Percentiles rank a stretch among this genome's conserved stretches.
These are phyloP conservation scores for Thraustochytrium sp. DNA, from an alignment of 352 stramenopile species.

Conservation along the genomic window DNA sequence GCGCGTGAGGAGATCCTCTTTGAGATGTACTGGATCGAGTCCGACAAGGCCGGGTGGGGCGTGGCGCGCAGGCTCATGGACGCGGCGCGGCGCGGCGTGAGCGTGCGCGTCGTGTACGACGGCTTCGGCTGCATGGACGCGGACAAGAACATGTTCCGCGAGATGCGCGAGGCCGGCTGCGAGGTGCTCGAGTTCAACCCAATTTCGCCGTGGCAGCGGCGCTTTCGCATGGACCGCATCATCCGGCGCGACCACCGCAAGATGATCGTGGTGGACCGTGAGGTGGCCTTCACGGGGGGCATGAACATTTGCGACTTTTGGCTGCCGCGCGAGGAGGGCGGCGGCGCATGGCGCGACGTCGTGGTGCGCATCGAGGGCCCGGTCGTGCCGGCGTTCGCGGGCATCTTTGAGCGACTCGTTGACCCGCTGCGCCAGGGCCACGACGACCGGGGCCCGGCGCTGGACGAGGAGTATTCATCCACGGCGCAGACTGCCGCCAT, in stretches of 20 bases:
- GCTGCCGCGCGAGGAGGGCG: slow-evolving; percentile 25
- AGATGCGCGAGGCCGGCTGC: not conserved
- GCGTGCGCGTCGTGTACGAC: slow-evolving; percentile 38
- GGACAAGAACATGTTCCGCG: slow-evolving; percentile 1
- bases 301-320: slow-evolving; percentile 44
- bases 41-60: slow-evolving; percentile 14
- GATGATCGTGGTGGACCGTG: slow-evolving; percentile 35
- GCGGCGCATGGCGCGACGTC: slow-evolving; percentile 36
- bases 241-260: slow-evolving; percentile 42
- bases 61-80: slow-evolving; percentile 29
- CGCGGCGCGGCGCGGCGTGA: slow-evolving; percentile 8
- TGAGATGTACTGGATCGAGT: slow-evolving; percentile 47
- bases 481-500: not conserved
- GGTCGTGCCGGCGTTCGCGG: slow-evolving; percentile 32
- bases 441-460: slow-evolving; percentile 30
- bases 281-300: slow-evolving; percentile 21
- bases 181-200: slow-evolving; percentile 42
- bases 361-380: slow-evolving; percentile 39
- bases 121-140: slow-evolving; percentile 25
- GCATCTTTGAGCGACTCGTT: slow-evolving; percentile 21
- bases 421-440: not conserved
- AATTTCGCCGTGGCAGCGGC: slow-evolving; percentile 2
- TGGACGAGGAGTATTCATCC: not conserved
- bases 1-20: slow-evolving; percentile 32
- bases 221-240: not conserved